Conservation (phyloP, 2,329 filamentous ascomycete species). For the Lasiodiplodia citricola region DNA sequence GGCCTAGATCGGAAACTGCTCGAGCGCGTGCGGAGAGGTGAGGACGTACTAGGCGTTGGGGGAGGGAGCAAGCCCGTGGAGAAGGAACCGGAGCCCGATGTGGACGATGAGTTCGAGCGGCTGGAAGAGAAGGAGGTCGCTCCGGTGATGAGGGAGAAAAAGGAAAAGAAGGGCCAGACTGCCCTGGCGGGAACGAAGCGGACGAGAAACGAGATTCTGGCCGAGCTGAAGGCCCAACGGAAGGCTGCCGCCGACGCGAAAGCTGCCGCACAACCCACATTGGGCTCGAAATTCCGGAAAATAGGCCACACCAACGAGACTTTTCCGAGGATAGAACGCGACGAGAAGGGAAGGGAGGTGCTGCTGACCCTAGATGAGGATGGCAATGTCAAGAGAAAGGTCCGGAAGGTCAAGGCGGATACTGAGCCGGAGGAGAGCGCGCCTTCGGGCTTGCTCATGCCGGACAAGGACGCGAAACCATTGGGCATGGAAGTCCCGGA, state of each 20-base stretch:
- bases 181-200: constrained; percentile 57
- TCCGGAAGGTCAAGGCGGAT: constrained; percentile 57
- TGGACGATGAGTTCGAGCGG: constrained; percentile 57
- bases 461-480: constrained; percentile 53
- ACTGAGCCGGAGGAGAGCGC: constrained; percentile 42
- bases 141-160: constrained; percentile 65
- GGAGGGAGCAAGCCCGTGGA: constrained; percentile 43
- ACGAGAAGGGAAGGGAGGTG: constrained; percentile 62
- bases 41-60: constrained; percentile 52
- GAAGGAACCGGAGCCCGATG: constrained; percentile 39
- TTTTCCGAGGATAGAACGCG: constrained; percentile 60
- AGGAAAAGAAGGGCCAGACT: constrained; percentile 60
- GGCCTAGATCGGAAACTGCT: constrained; percentile 86
- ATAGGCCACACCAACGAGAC: constrained; percentile 55
- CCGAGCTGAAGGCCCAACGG: constrained; percentile 62
- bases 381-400: constrained; percentile 66
- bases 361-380: constrained; percentile 64
- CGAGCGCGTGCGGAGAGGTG: constrained; percentile 70
- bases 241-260: constrained; percentile 51
- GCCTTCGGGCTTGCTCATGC: constrained; percentile 45
- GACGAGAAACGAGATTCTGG: constrained; percentile 64
- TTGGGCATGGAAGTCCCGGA: constrained; percentile 57
- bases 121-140: constrained; percentile 71
- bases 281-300: constrained; percentile 63
- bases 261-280: constrained; percentile 51